These are phyloP conservation scores for Zymoseptoria tritici DNA, from an alignment of 2,329 filamentous ascomycete species.

Conservation along the genomic window DNA sequence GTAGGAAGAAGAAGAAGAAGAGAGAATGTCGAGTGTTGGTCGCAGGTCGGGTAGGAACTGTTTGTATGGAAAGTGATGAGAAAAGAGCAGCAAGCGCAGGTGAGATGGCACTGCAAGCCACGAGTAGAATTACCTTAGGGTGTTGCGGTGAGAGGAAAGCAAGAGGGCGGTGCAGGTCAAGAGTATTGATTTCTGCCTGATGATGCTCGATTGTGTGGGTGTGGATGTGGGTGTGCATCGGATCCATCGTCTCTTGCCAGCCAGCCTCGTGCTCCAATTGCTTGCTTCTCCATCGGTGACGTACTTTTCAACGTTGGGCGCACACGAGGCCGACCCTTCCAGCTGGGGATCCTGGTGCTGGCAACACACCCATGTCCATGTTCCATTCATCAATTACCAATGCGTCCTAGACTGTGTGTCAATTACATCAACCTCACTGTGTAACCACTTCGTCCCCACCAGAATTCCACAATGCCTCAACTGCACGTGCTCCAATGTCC, in stretches of 20 bases:
- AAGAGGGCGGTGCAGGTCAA: not conserved
- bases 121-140: too few species aligned
- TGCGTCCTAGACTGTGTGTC: not conserved
- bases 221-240: too few species aligned
- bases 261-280: too few species aligned
- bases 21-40: not conserved
- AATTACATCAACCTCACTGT: not conserved
- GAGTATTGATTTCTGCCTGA: not conserved
- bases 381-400: not conserved
- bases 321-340: not conserved
- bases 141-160: not conserved
- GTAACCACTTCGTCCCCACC: not conserved
- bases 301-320: not conserved
- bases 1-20: not conserved
- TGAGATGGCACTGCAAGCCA: too few species aligned
- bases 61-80: not conserved
- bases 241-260: too few species aligned
- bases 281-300: not conserved
- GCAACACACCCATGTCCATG: not conserved
- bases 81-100: not conserved
- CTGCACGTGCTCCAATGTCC: not conserved
- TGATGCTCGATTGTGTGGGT: not conserved
- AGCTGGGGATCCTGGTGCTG: not conserved
- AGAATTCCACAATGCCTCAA: not conserved
- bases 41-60: not conserved